Conservation (phyloP, 2,329 filamentous ascomycete species). For the Alternaria longipes region DNA sequence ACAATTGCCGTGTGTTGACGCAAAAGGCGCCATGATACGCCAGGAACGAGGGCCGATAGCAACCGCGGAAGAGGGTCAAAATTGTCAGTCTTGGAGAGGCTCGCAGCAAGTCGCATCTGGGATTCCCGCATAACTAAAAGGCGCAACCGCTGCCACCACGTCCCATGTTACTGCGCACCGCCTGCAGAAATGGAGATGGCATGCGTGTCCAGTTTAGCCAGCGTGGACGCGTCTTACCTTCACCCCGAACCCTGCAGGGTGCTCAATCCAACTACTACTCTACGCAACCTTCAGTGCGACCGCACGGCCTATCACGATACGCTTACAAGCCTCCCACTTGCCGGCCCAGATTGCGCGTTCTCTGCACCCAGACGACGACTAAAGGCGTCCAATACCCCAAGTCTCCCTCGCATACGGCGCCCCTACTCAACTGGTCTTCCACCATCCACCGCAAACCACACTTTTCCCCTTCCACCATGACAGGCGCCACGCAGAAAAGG, state of each 20-base stretch:
- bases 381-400: conserved; percentile 26
- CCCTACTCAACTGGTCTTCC: conserved; percentile 43
- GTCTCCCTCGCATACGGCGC: conserved; percentile 12
- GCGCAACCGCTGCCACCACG: conserved; percentile 31
- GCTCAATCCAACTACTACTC: conserved; percentile 15
- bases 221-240: conserved; percentile 35
- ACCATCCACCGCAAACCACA: conserved; percentile 44
- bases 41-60: conserved; percentile 32
- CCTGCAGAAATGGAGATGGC: conserved; percentile 46
- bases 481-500: conserved; percentile 40
- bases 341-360: conserved; percentile 41
- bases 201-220: conserved; percentile 41
- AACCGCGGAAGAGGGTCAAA: conserved; percentile 35
- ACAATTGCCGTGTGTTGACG: conserved; percentile 17
- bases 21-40: conserved; percentile 28
- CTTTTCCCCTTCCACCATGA: conserved; percentile 44
- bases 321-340: conserved; percentile 14
- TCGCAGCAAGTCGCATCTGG: conserved; percentile 22
- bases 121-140: conserved; percentile 25
- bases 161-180: conserved; percentile 44
- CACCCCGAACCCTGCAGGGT: conserved; percentile 25
- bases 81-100: conserved; percentile 18
- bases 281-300: conserved; percentile 30
- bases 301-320: conserved; percentile 24
- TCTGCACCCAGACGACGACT: conserved; percentile 42